Evolutionary conservation across 2,329 filamentous ascomycete species (phyloP).

Genomic region (Leptographium wingfieldii): DNA sequence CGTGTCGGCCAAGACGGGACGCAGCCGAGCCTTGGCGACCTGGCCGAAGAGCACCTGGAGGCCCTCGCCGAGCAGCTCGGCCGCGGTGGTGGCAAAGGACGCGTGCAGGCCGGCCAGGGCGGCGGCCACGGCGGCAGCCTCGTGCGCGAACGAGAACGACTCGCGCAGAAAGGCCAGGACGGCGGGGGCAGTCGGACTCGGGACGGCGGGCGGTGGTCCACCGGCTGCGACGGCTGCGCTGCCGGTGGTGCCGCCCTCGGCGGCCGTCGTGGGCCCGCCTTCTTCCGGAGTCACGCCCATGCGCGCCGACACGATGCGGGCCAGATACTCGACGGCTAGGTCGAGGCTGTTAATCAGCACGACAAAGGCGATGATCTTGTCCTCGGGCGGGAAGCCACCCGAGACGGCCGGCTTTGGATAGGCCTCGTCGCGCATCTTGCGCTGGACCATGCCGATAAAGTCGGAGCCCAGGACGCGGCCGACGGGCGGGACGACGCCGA

Average conservation of each 20-base stretch:
- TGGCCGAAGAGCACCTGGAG: constrained; percentile 77
- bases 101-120: constrained; percentile 56
- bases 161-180: constrained; percentile 32
- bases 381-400: constrained; percentile 74
- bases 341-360: constrained; percentile 94
- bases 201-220: constrained; percentile 16
- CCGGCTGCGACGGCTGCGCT: neutral
- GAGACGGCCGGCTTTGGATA: constrained; percentile 72
- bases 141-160: constrained; percentile 69
- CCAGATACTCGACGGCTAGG: constrained; percentile 79
- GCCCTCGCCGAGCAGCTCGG: constrained; percentile 72
- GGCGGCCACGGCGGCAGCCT: constrained; percentile 56
- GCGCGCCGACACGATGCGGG: constrained; percentile 65
- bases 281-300: constrained; percentile 33
- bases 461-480: constrained; percentile 73
- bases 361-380: constrained; percentile 78
- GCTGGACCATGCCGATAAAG: constrained; percentile 93
- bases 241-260: neutral
- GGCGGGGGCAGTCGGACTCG: constrained; percentile 20
- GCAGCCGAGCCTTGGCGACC: constrained; percentile 72
- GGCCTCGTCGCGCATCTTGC: constrained; percentile 93
- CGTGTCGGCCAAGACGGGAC: constrained; percentile 72
- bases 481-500: constrained; percentile 65
- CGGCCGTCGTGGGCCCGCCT: constrained; percentile 15
- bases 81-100: constrained; percentile 64